Evolutionary conservation across 2,329 filamentous ascomycete species (phyloP).

Genomic region (Fusarium continuum): DNA sequence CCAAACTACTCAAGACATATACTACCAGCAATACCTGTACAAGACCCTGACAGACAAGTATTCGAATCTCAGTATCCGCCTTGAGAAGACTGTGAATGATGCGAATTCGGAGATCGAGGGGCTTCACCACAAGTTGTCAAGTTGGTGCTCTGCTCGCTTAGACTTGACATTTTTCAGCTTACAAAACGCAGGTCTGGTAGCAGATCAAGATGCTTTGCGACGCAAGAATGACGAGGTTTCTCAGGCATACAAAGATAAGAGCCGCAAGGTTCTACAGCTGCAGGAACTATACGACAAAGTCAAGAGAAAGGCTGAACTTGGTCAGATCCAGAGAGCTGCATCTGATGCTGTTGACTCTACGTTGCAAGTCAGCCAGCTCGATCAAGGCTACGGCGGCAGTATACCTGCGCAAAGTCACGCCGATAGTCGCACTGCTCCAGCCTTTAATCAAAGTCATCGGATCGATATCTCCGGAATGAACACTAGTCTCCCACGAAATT

Average conservation of each 20-base stretch:
- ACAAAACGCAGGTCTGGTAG: slow-evolving; percentile 58
- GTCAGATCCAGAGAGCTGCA: slow-evolving; percentile 64
- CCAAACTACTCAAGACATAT: slow-evolving; percentile 84
- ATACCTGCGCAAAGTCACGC: not conserved
- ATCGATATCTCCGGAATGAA: slow-evolving; percentile 35
- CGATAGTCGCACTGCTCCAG: not conserved
- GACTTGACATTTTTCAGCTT: not conserved
- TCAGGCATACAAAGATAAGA: slow-evolving; percentile 74
- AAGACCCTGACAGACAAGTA: slow-evolving; percentile 80
- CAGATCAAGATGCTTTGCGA: slow-evolving; percentile 70
- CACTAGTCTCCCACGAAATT: slow-evolving; percentile 17
- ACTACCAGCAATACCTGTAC: slow-evolving; percentile 78
- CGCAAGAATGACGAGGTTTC: slow-evolving; percentile 78
- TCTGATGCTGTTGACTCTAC: slow-evolving; percentile 53
- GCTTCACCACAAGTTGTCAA: slow-evolving; percentile 70
- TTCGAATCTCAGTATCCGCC: slow-evolving; percentile 66
- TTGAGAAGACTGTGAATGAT: slow-evolving; percentile 78
- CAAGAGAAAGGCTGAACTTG: slow-evolving; percentile 64
- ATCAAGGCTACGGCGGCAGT: slow-evolving; percentile 9
- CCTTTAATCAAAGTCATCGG: slow-evolving; percentile 25
- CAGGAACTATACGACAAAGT: slow-evolving; percentile 72
- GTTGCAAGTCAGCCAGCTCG: slow-evolving; percentile 28
- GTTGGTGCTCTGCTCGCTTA: slow-evolving; percentile 52
- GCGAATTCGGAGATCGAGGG: slow-evolving; percentile 76
- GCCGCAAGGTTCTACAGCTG: slow-evolving; percentile 71